Evolutionary conservation across 331 rosid species (phyloP).

Genomic region (Pyrus hybrid): DNA sequence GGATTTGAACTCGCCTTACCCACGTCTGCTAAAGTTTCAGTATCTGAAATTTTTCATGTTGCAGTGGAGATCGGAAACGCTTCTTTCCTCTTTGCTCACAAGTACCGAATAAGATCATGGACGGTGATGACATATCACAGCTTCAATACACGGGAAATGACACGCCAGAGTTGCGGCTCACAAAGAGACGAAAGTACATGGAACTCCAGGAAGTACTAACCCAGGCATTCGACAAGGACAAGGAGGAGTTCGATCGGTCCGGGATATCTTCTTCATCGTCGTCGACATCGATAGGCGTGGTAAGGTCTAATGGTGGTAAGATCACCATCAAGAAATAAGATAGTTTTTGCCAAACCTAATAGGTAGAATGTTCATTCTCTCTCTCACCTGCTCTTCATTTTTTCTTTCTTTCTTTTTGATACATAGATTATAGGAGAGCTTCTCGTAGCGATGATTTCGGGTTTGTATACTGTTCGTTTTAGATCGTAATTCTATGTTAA

Average conservation of each 20-base stretch:
- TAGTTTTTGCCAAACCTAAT: not conserved
- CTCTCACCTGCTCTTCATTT: too few species aligned
- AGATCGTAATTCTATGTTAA: not conserved
- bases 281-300: conserved; percentile 37
- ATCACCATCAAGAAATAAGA: conserved; percentile 13
- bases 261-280: conserved; percentile 56
- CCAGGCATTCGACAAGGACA: conserved; percentile 58
- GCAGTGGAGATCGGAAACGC: conserved; percentile 57
- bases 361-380: not conserved
- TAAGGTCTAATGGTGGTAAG: conserved; percentile 14
- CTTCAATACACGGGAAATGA: conserved; percentile 37
- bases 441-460: not conserved
- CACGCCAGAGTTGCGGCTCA: conserved; percentile 33
- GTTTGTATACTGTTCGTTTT: not conserved
- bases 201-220: conserved; percentile 50
- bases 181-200: conserved; percentile 39
- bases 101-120: conserved; percentile 63
- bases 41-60: not conserved
- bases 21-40: not conserved
- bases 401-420: not conserved
- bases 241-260: conserved; percentile 39
- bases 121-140: conserved; percentile 48
- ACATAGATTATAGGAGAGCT: not conserved
- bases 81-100: conserved; percentile 67
- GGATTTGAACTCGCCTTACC: not conserved